A percentile compares a stretch with the other conserved stretches of the same genome.
These are phyloP conservation scores for Colletotrichum plurivorum DNA, from an alignment of 2,329 filamentous ascomycete species.

Conservation along the genomic window DNA sequence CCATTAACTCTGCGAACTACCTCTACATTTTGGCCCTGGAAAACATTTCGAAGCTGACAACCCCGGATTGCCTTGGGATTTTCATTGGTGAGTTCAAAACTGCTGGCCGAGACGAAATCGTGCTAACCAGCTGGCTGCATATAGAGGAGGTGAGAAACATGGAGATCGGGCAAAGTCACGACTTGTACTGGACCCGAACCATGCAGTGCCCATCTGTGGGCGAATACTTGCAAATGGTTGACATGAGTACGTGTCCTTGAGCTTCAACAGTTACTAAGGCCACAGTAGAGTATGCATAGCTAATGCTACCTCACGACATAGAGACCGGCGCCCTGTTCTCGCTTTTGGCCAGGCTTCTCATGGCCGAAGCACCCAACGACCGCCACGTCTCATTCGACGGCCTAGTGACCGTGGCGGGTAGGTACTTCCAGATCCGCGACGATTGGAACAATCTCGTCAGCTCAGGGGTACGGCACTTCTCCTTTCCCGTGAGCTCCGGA, in stretches of 20 bases:
- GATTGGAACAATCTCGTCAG: conserved; percentile 49
- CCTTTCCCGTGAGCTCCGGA: not conserved
- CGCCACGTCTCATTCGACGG: not conserved
- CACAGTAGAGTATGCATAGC: not conserved
- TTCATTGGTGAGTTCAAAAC: conserved; percentile 37
- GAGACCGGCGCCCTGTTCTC: conserved; percentile 44
- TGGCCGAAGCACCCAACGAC: not conserved
- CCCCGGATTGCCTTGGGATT: conserved; percentile 41
- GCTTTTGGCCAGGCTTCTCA: conserved; percentile 39
- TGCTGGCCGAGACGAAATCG: not conserved
- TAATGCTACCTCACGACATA: not conserved
- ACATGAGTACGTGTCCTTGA: conserved; percentile 15
- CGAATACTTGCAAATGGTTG: conserved; percentile 48
- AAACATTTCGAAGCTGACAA: conserved; percentile 39
- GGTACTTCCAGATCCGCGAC: conserved; percentile 50
- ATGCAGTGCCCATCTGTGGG: conserved; percentile 40
- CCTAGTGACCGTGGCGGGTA: conserved; percentile 42
- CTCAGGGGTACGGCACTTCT: conserved; percentile 13
- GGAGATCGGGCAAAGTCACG: conserved; percentile 46
- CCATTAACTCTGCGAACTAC: conserved; percentile 53
- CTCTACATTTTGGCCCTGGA: conserved; percentile 44
- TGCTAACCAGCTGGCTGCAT: not conserved
- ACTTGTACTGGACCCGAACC: conserved; percentile 46
- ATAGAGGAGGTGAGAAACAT: conserved; percentile 41
- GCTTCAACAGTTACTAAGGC: not conserved